A percentile compares a stretch with the other conserved stretches of the same genome.
Conservation (phyloP, 2,329 filamentous ascomycete genomes). For the Colletotrichum navitas region DNA sequence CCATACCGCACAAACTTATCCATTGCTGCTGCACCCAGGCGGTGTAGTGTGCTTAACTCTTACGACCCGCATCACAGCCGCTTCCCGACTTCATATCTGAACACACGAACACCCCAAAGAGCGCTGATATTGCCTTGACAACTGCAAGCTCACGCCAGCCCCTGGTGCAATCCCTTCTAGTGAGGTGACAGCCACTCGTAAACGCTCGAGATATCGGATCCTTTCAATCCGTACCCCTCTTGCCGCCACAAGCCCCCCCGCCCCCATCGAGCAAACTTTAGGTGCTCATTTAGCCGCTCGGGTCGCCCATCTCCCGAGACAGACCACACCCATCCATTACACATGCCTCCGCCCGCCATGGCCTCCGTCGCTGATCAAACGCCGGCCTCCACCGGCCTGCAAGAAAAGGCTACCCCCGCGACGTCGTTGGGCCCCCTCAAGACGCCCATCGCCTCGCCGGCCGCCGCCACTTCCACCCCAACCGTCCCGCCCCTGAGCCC, state of each 20-base stretch:
- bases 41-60: conserved; percentile 21
- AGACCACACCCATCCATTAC: not conserved
- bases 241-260: not conserved
- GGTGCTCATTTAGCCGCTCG: not conserved
- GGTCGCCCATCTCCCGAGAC: conserved; percentile 8
- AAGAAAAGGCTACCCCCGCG: conserved; percentile 24
- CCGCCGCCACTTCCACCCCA: conserved; percentile 68
- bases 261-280: not conserved
- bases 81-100: not conserved
- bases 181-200: not conserved
- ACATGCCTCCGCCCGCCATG: conserved; percentile 16
- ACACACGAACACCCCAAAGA: not conserved
- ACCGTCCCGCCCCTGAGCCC: conserved; percentile 72
- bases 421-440: conserved; percentile 48
- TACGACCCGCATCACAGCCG: conserved; percentile 4
- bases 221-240: conserved; percentile 1
- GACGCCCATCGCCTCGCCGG: conserved; percentile 71
- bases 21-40: not conserved
- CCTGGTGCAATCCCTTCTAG: not conserved
- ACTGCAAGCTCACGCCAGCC: conserved; percentile 10
- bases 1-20: conserved; percentile 1
- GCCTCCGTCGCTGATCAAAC: conserved; percentile 37
- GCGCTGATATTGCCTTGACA: not conserved
- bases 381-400: conserved; percentile 19
- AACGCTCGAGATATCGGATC: conserved; percentile 16